A percentile compares a stretch with the other conserved stretches of the same genome.
Evolutionary conservation across 768 basidiomycete genomes (phyloP).

Genomic region (Podaxis pistillaris): DNA sequence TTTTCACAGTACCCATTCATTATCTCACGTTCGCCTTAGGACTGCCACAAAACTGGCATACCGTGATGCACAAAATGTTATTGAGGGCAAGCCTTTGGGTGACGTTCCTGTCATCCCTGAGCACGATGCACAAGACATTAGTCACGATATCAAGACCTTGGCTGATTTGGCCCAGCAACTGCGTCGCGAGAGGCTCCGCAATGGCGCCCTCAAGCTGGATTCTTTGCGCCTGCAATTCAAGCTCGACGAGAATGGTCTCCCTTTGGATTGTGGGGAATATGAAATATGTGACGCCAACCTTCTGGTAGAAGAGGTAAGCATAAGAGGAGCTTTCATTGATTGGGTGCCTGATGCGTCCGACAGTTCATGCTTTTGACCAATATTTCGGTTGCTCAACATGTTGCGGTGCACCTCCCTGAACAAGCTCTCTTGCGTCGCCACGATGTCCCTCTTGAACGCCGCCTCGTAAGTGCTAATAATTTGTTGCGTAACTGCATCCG

Average conservation of each 20-base stretch:
- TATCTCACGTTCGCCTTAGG: slow-evolving; percentile 33
- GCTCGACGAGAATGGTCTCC: slow-evolving; percentile 76
- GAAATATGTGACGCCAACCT: slow-evolving; percentile 70
- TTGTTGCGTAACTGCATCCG: slow-evolving; percentile 8
- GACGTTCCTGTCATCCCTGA: slow-evolving; percentile 52
- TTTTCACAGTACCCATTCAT: slow-evolving; percentile 3
- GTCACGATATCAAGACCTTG: slow-evolving; percentile 73
- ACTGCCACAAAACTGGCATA: slow-evolving; percentile 89
- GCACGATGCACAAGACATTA: slow-evolving; percentile 59
- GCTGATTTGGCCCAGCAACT: slow-evolving; percentile 71
- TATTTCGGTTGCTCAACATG: slow-evolving; percentile 85
- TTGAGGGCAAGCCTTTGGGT: slow-evolving; percentile 67
- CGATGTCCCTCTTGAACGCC: slow-evolving; percentile 88
- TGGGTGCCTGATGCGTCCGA: slow-evolving; percentile 7
- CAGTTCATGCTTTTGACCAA: slow-evolving; percentile 96
- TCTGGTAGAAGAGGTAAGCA: slow-evolving; percentile 82
- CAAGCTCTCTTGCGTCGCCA: slow-evolving; percentile 96
- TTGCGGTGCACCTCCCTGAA: slow-evolving; percentile 92
- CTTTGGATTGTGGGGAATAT: slow-evolving; percentile 72
- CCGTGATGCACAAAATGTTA: slow-evolving; percentile 73
- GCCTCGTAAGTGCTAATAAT: slow-evolving; percentile 56
- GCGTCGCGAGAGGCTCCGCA: slow-evolving; percentile 69
- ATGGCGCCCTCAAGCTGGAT: slow-evolving; percentile 73
- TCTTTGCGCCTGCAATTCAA: slow-evolving; percentile 72
- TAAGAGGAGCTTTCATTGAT: neutral